Evolutionary conservation across 2,329 filamentous ascomycete genomes (phyloP), one percentile per base, ranked within the genome.

Genomic region (Paracorniculantispora psalliotae): DNA sequence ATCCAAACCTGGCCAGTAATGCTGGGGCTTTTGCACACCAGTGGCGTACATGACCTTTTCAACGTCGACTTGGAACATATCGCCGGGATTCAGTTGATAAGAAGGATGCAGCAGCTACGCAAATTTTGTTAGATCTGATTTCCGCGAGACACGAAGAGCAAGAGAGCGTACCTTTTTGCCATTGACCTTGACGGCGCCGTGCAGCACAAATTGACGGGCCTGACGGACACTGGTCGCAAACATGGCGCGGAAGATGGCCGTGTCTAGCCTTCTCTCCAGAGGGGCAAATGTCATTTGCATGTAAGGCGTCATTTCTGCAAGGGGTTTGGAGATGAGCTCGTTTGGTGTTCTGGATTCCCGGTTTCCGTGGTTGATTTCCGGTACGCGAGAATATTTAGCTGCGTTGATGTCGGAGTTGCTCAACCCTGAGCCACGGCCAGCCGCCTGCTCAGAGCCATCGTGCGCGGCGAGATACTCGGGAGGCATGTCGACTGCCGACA

Each of bases 231-330:
- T 97, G 74, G 91, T 96, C 44, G 94, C 92, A 74, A 99, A 99
- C 73, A 99, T 75, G 39, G 94, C 89, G 53, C 94, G 83, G 79
- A 96, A 97, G 62, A 99, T 86, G 66, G 94, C 92, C n/a, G 92
- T 92, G 71, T 99, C 94, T 62, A 99, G 76, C 67, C 94, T 84
- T 72, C 94, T 82, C 77, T 99, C 94, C 69, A 96, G 79, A 6
- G 94, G 94, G 60, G 91, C 91, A 77, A 90, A 99, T 2, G 89
- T 88, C 93, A 97, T 97, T 71, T 93, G 87, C 88, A 96, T 96
- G 71, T 96, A 97, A 8, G 94, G 94, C 33, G 89, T 96, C 69
- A 80, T 80, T 39, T 75, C 62, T 41, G 66, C 51, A 44, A 72
- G 69, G n/a, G 71, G 70, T 56, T 69, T 63, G 43, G 71, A 68